Base-by-base conservation (phyloP, 257 asterid genomes). In the Lycium ferocissimum region DNA sequence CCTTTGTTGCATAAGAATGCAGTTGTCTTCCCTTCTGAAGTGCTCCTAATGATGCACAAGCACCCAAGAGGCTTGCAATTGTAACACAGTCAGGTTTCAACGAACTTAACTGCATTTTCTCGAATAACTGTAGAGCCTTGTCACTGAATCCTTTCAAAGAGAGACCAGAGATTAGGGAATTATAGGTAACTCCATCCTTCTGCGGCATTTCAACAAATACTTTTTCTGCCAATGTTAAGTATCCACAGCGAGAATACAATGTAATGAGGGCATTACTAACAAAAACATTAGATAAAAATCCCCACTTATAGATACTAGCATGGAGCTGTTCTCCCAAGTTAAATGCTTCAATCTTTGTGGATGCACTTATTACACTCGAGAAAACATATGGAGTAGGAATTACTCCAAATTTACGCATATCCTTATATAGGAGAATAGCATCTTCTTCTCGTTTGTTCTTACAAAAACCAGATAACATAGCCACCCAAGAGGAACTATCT, bases 401-500 rank as follows among this genome's bases (percentile, higher is more conserved):
- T 9, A 89, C 94, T 58, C 99, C 98, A 63, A 83, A 87, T 86
- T 84, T 92, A 37, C 95, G 90, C 97, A 95, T 94, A 86, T 94
- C 93, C 82, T 86, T 71, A 69, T 95, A 95, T 62, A 95, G 93
- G 51, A 71, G 85, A 84, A 95, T 87, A 81, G 91, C 90, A 51
- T 89, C 94, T 67, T 89, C 66, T 72, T 90, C 94, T 40, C 69
- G 88, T 37, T 81, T 85, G 84, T 89, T 94, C 53, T 87, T 90
- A 15, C 97, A 93, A 87, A 94, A 92, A 84, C 97, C 97, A 15
- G 98, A 91, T 83, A 93, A 87, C 93, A 94, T 94, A 81, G 97
- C 96, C 88, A 95, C 97, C 99, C 97, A 93, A 85, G 98, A 91
- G 81, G 90, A 94, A 88, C 95, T 94, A 70, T 93, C 95, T 89